Percentiles rank a stretch among this genome's conserved stretches.
These are phyloP conservation scores for Aspergillus indologenus DNA, from an alignment of 495 filamentous ascomycete genomes.

Conservation along the genomic window DNA sequence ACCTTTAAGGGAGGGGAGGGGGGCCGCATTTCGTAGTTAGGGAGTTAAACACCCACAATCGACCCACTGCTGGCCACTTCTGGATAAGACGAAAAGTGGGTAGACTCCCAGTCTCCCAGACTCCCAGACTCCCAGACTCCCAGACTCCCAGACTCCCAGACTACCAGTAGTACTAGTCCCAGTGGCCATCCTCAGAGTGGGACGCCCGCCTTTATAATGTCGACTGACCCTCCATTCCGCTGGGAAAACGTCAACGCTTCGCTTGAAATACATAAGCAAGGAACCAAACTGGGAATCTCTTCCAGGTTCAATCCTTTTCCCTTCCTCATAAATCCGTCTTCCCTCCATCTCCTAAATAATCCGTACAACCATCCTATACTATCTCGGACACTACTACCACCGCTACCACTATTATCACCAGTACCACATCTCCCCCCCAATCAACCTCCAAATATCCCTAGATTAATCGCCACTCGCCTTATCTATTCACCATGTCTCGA, in stretches of 20 bases:
- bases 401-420: background rate
- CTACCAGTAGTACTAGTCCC: no score
- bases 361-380: constrained; percentile 3
- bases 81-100: constrained; percentile 36
- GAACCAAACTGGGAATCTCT: constrained; percentile 12
- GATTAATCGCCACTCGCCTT: constrained; percentile 14
- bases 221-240: constrained; percentile 23
- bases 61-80: constrained; percentile 38
- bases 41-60: constrained; percentile 37
- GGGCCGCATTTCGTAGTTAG: constrained; percentile 11
- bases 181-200: constrained; percentile 31
- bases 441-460: background rate
- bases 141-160: no score
- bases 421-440: background rate
- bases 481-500: constrained; percentile 38
- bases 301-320: constrained; percentile 13
- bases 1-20: constrained; percentile 1
- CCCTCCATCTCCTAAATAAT: background rate
- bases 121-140: no score
- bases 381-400: background rate
- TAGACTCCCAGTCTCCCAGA: no score
- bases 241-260: constrained; percentile 2
- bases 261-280: constrained; percentile 4
- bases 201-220: constrained; percentile 38
- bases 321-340: constrained; percentile 13